Percentiles rank a stretch among this genome's conserved stretches.
Evolutionary conservation across 2,329 filamentous ascomycete genomes (phyloP).

Genomic region (Didymella keratinophila): DNA sequence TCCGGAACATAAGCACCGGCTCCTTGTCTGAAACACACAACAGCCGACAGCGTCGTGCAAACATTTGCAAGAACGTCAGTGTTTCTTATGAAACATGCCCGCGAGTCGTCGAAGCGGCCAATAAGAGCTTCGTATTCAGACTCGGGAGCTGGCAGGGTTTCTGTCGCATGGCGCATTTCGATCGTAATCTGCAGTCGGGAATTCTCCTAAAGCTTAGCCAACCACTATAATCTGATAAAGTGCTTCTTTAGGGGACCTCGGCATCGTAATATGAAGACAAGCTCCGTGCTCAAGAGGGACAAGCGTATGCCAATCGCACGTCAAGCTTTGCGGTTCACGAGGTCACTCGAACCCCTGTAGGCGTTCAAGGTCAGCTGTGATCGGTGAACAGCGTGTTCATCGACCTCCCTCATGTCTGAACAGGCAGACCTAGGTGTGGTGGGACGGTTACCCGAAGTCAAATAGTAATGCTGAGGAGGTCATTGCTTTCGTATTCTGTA

Average conservation of each 20-base stretch:
- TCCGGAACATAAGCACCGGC: slow-evolving; percentile 2
- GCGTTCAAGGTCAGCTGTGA: not conserved
- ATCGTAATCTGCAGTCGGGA: slow-evolving; percentile 8
- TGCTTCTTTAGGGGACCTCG: slow-evolving; percentile 2
- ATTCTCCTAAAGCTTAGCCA: slow-evolving; percentile 7
- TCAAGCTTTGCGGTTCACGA: slow-evolving; percentile 10
- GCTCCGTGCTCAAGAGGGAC: slow-evolving; percentile 14
- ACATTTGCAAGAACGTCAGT: not conserved
- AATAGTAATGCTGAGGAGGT: no score
- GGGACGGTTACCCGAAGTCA: not conserved
- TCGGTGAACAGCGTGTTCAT: not conserved
- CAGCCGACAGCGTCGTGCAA: slow-evolving; percentile 8
- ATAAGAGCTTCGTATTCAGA: not conserved
- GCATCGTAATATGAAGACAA: not conserved
- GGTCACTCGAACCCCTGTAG: not conserved
- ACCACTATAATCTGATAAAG: slow-evolving; percentile 1
- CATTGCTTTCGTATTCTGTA: no score
- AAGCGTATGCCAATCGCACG: slow-evolving; percentile 6
- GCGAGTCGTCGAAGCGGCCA: slow-evolving; percentile 2
- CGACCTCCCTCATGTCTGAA: not conserved
- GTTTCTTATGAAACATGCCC: not conserved
- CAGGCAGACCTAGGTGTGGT: not conserved
- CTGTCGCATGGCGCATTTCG: not conserved
- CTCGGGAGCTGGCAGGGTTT: not conserved
- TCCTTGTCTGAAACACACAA: slow-evolving; percentile 15